Percentiles rank a stretch among this genome's conserved stretches.
Conservation (phyloP, 176 grass and related monocot genomes). For the Musa beccarii region DNA sequence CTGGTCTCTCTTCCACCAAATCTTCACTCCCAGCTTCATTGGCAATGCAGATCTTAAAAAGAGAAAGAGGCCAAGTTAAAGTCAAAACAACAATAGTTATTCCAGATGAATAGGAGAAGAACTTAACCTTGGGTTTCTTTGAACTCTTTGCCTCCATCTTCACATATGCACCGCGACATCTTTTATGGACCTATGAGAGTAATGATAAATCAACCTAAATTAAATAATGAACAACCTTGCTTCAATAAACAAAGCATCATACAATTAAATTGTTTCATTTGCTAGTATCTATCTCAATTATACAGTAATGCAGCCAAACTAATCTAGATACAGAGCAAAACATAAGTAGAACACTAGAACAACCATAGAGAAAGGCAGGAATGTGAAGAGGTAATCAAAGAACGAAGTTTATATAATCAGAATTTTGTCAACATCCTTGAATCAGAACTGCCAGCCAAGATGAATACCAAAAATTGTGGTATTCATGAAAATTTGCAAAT, state of each 20-base stretch:
- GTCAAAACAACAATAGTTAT: neutral
- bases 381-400: neutral
- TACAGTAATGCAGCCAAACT: neutral
- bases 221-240: neutral
- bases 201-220: neutral
- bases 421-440: neutral
- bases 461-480: neutral
- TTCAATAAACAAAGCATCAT: neutral
- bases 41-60: conserved; percentile 2
- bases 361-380: neutral
- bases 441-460: neutral
- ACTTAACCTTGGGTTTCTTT: conserved; percentile 40
- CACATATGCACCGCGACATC: conserved; percentile 2
- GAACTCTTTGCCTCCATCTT: conserved; percentile 25
- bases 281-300: neutral
- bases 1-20: neutral
- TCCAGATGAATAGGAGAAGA: conserved; percentile 4
- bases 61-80: neutral
- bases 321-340: neutral
- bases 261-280: neutral
- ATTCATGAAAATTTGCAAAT: neutral
- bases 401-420: neutral
- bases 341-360: neutral
- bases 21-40: conserved; percentile 7
- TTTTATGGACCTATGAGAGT: conserved; percentile 30